Evolutionary conservation across 345 rosid genomes (phyloP).

Genomic region (Chamaenerion angustifolium): DNA sequence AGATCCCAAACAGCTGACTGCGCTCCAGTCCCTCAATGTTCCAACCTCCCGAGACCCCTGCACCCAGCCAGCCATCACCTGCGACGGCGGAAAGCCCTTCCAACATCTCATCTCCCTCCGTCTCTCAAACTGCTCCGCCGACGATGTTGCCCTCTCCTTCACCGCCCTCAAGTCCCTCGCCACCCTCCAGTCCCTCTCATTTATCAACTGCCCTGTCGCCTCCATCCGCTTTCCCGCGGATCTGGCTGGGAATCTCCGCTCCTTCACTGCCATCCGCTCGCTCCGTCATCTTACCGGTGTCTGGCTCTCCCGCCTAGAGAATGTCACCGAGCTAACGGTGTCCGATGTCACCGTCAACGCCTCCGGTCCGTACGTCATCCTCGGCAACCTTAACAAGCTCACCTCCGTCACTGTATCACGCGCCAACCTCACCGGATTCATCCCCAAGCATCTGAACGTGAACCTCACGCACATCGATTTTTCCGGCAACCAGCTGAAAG

Average conservation of each 20-base stretch:
- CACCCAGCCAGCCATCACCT: conserved; percentile 28
- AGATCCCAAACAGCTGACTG: conserved; percentile 67
- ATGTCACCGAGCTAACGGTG: conserved; percentile 74
- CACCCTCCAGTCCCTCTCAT: conserved; percentile 54
- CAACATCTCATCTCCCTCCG: conserved; percentile 59
- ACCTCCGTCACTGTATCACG: conserved; percentile 45
- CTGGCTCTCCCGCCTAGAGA: conserved; percentile 49
- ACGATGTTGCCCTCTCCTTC: conserved; percentile 39
- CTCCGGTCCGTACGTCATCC: conserved; percentile 62
- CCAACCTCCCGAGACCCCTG: conserved; percentile 67
- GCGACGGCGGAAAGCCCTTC: conserved; percentile 54
- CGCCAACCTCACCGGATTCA: conserved; percentile 51
- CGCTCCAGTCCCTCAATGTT: conserved; percentile 61
- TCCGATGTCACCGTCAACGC: conserved; percentile 40
- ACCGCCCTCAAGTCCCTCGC: conserved; percentile 52
- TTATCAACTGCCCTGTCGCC: conserved; percentile 49
- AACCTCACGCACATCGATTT: conserved; percentile 70
- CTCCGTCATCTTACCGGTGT: conserved; percentile 59
- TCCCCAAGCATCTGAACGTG: conserved; percentile 35
- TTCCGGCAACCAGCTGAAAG: conserved; percentile 56
- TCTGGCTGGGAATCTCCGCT: conserved; percentile 43
- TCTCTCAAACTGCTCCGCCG: conserved; percentile 55
- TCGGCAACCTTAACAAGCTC: conserved; percentile 54
- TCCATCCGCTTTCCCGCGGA: conserved; percentile 52
- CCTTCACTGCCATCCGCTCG: conserved; percentile 47